Base-by-base conservation (phyloP, 257 asterid genomes). In the Fraxinus anomala region DNA sequence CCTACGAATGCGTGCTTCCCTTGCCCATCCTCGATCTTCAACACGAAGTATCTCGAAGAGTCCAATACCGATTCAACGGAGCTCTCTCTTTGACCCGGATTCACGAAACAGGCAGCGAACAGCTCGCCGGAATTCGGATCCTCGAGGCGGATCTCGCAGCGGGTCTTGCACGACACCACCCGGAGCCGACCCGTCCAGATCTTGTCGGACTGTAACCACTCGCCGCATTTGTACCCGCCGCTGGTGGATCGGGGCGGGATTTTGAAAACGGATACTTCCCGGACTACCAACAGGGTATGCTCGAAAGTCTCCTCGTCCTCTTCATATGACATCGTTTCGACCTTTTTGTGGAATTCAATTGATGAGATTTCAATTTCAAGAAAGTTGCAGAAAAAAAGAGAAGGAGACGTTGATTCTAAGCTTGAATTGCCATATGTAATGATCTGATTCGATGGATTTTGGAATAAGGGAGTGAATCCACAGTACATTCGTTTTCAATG, bases 141-240 rank as follows among this genome's bases (percentile, higher is more conserved):
- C 85, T 92, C 99, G 23, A 94, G 86, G 8, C 97, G 97, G 91
- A 94, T 94, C 97, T 94, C 99, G 84, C 97, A 94, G 7, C 97
- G 92, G 51, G 85, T 59, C 40, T 85, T 82, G 79, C 94, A 90
- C 1, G 97, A 94, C 13, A 94, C 96, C 14, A 94, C 96, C 13
- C 99, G 90, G 66, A 94, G 90, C 9, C 99, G 91, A 68, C 97
- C 97, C n/a, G 97, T 80, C 97, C 99, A 94, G 92, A 94, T 94
- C 95, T 91, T 94, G 78, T 94, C 97, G 77, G 99, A 90, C 82
- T 94, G 99, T 23, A 94, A 85, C 99, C 99, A 94, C 86, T 94
- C 99, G 34, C 97, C 99, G 87, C 97, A 94, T 88, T 92, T 94
- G 92, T 88, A 94, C 16, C 99, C 99, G 82, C 99, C 99, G 83